Conservation (phyloP, 202 grass and related monocot genomes). For the Brachypodium distachyon region DNA sequence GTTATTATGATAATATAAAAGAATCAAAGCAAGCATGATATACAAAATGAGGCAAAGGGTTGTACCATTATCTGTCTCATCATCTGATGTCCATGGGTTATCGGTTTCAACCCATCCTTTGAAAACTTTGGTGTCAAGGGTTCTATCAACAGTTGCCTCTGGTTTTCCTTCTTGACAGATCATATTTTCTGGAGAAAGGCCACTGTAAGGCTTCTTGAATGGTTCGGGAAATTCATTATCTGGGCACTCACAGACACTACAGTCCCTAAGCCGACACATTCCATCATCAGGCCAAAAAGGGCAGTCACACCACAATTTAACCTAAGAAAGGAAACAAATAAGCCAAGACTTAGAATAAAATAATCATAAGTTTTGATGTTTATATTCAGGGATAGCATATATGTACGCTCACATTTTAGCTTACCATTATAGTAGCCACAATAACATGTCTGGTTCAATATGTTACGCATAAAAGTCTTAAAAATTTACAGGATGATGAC, state of each 20-base stretch:
- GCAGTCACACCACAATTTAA: slow-evolving; percentile 97
- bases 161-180: slow-evolving; percentile 90
- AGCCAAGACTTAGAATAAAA: not conserved
- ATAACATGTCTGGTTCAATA: not conserved
- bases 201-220: slow-evolving; percentile 68
- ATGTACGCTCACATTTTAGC: not conserved
- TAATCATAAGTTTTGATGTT: not conserved
- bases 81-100: slow-evolving; percentile 97
- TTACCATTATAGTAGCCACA: not conserved
- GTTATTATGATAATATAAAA: slow-evolving; percentile 2
- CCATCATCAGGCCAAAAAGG: slow-evolving; percentile 97
- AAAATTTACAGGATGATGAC: not conserved
- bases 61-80: slow-evolving; percentile 90
- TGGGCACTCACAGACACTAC: slow-evolving; percentile 88
- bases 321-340: slow-evolving; percentile 37
- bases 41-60: not conserved
- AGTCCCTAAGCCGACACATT: slow-evolving; percentile 89
- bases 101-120: slow-evolving; percentile 86
- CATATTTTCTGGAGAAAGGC: slow-evolving; percentile 58
- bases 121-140: slow-evolving; percentile 78
- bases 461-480: not conserved
- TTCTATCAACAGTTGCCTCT: slow-evolving; percentile 84
- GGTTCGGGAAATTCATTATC: slow-evolving; percentile 86
- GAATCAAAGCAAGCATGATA: not conserved
- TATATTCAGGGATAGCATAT: not conserved